phyloP scores from a whole-genome alignment of 2,329 filamentous ascomycete genomes.

The Clonostachys sp. region DNA sequence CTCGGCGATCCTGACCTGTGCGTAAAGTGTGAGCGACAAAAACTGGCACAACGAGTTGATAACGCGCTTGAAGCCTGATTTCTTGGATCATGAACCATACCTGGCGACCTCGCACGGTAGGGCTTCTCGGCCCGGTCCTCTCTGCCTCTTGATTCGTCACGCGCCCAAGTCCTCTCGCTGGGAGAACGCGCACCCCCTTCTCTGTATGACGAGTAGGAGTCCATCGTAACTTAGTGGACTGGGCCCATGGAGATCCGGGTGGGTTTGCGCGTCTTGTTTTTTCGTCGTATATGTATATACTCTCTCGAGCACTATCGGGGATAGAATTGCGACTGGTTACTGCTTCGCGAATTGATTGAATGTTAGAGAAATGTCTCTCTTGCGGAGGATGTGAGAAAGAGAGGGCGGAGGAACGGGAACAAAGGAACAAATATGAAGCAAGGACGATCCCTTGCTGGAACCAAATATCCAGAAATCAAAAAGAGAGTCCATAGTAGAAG shows the following conservation, averaged over 20 bases:
- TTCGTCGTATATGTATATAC: no score
- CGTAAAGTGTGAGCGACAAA: not conserved
- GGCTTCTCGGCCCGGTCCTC: conserved; percentile 55
- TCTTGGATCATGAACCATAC: conserved; percentile 39
- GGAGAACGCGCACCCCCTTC: conserved; percentile 49
- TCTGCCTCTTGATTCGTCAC: conserved; percentile 46
- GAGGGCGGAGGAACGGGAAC: no score
- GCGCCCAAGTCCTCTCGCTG: conserved; percentile 45
- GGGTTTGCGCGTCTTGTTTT: no score
- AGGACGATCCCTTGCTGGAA: no score
- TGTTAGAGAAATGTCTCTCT: not conserved
- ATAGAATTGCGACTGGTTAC: conserved; percentile 2
- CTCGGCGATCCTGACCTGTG: conserved; percentile 54
- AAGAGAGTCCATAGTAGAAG: no score
- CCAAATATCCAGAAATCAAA: no score
- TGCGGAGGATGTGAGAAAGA: not conserved
- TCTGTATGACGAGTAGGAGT: conserved; percentile 49
- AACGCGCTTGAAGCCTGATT: not conserved
- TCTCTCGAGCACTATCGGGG: not conserved
- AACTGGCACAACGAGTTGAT: not conserved
- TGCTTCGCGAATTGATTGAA: not conserved
- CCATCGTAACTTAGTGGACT: conserved; percentile 30
- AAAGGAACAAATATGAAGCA: not conserved
- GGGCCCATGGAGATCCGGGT: no score
- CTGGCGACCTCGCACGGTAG: conserved; percentile 65